These are phyloP conservation scores for Grosmannia penicillata DNA, from an alignment of 2,329 filamentous ascomycete species.

Conservation along the genomic window DNA sequence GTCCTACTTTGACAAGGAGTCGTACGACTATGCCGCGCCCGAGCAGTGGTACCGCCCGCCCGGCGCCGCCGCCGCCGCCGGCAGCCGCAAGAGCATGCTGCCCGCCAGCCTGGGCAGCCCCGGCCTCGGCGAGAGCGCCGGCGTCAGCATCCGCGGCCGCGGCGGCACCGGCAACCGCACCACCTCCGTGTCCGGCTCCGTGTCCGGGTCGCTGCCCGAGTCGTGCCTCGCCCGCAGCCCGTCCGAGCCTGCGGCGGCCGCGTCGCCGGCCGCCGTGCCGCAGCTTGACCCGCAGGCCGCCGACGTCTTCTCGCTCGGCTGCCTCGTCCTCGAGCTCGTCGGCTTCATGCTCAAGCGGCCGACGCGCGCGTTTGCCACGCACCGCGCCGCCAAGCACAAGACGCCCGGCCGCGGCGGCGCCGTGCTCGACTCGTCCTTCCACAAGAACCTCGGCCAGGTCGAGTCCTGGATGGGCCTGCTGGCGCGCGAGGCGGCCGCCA, in stretches of 20 bases:
- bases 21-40: constrained; percentile 59
- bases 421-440: constrained; percentile 55
- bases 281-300: constrained; percentile 40
- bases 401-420: constrained; percentile 41
- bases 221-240: not conserved
- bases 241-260: constrained; percentile 11
- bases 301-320: constrained; percentile 61
- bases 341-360: constrained; percentile 56
- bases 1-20: constrained; percentile 46
- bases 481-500: constrained; percentile 35
- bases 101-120: constrained; percentile 4
- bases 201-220: not conserved
- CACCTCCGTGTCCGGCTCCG: constrained; percentile 2
- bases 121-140: constrained; percentile 1
- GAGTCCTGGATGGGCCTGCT: constrained; percentile 51
- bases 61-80: constrained; percentile 6
- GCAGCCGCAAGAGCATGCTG: constrained; percentile 22
- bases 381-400: constrained; percentile 52
- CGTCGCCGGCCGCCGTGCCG: constrained; percentile 17
- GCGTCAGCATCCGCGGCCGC: constrained; percentile 20
- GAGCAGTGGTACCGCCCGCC: constrained; percentile 41
- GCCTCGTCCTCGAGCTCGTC: constrained; percentile 57
- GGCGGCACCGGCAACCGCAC: constrained; percentile 17
- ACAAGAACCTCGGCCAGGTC: constrained; percentile 54
- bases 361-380: constrained; percentile 47